Conservation (phyloP, 139 green algal genomes). For the Nannochloris sp. region DNA sequence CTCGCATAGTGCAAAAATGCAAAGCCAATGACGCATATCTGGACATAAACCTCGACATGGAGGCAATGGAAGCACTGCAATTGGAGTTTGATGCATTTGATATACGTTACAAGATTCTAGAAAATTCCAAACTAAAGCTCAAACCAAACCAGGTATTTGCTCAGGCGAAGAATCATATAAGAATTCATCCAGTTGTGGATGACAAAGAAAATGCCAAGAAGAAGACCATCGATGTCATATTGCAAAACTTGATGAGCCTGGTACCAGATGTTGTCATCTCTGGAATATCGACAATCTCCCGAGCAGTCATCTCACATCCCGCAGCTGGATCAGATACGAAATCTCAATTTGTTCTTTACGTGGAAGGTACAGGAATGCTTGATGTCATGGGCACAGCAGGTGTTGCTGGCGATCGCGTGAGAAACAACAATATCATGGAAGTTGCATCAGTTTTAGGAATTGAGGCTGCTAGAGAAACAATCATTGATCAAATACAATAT, state of each 20-base stretch:
- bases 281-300: constrained; percentile 78
- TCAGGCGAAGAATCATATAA: not conserved
- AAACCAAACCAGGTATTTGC: constrained; percentile 33
- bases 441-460: constrained; percentile 80
- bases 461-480: constrained; percentile 67
- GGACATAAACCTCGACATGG: constrained; percentile 48
- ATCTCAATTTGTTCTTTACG: constrained; percentile 10
- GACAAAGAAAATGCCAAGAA: not conserved
- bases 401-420: constrained; percentile 59
- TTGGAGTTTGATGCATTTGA: constrained; percentile 56
- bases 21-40: not conserved
- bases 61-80: constrained; percentile 52
- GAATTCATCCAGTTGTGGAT: constrained; percentile 5
- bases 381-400: constrained; percentile 78
- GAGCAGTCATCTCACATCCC: constrained; percentile 80
- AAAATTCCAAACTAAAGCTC: constrained; percentile 59
- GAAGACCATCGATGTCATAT: constrained; percentile 11
- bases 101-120: constrained; percentile 29
- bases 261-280: constrained; percentile 69
- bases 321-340: not conserved
- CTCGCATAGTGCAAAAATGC: constrained; percentile 23
- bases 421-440: constrained; percentile 93
- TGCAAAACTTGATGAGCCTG: constrained; percentile 32
- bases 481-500: constrained; percentile 82
- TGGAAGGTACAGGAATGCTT: constrained; percentile 50